Base-by-base conservation (phyloP, 2,329 filamentous ascomycete genomes). In the Aspergillus thermomutatus region DNA sequence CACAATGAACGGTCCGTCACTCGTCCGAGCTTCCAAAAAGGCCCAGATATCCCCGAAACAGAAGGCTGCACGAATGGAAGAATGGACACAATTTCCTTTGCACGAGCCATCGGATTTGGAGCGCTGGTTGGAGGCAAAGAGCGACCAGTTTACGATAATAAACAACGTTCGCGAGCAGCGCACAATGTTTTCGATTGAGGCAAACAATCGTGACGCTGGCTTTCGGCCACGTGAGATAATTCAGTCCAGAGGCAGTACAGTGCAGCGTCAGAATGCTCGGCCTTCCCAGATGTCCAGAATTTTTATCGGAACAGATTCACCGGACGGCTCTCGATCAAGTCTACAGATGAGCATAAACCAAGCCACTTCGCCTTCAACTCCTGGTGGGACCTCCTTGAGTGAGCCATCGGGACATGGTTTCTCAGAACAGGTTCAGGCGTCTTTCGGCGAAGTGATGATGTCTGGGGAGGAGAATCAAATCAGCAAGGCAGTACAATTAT, bases 11-110 rank as follows among this genome's bases (percentile, higher is more conserved):
- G 4, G 10, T 14, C 27, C 5, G 49, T 28, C 19, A 43, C 43
- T 31, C 47, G 19, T 37, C 28, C 46, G 3, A n/a, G 40, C 19
- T 41, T 40, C 25, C 23, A n/a, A 9, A 46, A 46, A 34, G 34
- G 21, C 11, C 7, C 27, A 26, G 17, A 4, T 27, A 26, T 17
- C 17, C 19, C 17, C 37, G 23, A n/a, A 19, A 17, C 40, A 23
- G 19, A 49, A 25, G 47, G 40, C 43, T 41, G 51, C 2, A 49
- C 28, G 19, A 10, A 54, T 54, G 52, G 51, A 47, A 1, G 55
- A 57, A 48, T 57, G 55, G 55, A n/a, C 34, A 1, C 47, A 37
- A 25, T 31, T 54, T 9, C 48, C 55, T 23, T 47, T 57, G 26
- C 25, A n/a, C 8, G 40, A 23, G 2, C n/a, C 21, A 7, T 27